Base-by-base conservation (phyloP, 345 rosid species). In the Moricandia moricandioides region DNA sequence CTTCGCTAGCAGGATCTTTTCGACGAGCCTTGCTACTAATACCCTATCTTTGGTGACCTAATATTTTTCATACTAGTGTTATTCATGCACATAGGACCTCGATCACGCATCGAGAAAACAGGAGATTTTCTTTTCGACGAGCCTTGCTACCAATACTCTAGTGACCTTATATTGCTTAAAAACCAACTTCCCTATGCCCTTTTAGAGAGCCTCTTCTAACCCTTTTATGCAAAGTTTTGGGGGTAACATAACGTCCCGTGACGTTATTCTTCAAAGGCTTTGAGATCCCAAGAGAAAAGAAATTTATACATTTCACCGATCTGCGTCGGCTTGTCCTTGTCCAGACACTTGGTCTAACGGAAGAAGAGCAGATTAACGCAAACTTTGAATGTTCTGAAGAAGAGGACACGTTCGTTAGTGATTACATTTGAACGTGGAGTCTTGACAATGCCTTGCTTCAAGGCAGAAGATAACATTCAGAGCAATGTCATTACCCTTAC, bases 381-480 rank as follows among this genome's bases (percentile, higher is more conserved):
- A 43, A 43, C 12, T 16, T 12, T 13, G 51, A n/a, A n/a, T n/a
- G n/a, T n/a, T n/a, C n/a, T n/a, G n/a, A 14, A 72, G 83, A 11
- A 11, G n/a, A 39, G 7, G 16, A 43, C 51, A 62, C 76, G 2
- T 71, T 78, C 76, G 2, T 71, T 78, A 68, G 65, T 65, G 37
- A 70, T 74, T 5, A 11, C 14, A 0, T 80, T 70, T 17, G 16
- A 72, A 39, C 33, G 3, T 0, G 55, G 58, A 2, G 21, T 4
- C 43, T 61, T 76, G 59, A 60, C 71, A 13, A 73, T 82, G 10
- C 83, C 83, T 14, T 64, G 14, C 5, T 56, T 82, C 62, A 26
- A 0, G 21, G 70, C 52, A 0, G 31, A 31, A 1, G 79, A 70
- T 1, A 31, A 24, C 27, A 81, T 73, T 1, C 74, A 59, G 82